Conservation (phyloP, 441 rosid genomes). For the Gossypium schwendimanii region DNA sequence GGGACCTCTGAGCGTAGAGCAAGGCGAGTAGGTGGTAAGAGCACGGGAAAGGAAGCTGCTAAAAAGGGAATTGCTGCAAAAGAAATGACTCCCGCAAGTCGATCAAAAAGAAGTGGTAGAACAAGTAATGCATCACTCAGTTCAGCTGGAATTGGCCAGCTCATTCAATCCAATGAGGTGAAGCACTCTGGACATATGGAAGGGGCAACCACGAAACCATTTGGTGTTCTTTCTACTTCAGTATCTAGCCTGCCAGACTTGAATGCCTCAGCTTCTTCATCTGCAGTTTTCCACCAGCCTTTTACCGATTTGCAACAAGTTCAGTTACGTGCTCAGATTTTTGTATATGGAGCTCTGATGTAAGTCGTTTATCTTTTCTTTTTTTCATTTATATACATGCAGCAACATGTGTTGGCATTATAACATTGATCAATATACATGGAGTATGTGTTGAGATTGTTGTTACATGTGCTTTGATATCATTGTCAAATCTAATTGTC, state of each 20-base stretch:
- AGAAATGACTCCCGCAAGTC: constrained; percentile 35
- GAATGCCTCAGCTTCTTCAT: constrained; percentile 51
- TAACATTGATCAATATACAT: not conserved
- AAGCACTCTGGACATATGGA: constrained; percentile 45
- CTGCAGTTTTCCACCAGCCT: constrained; percentile 72
- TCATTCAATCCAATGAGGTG: constrained; percentile 48
- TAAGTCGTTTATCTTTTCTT: constrained; percentile 27
- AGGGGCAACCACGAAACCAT: constrained; percentile 35
- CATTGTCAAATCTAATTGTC: not conserved
- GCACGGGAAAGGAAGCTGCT: constrained; percentile 49
- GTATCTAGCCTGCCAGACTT: constrained; percentile 62
- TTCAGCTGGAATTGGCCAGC: constrained; percentile 30
- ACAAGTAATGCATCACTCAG: constrained; percentile 31
- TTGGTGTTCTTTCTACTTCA: constrained; percentile 46
- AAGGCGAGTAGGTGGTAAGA: constrained; percentile 59
- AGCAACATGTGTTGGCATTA: not conserved
- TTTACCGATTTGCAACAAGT: constrained; percentile 96
- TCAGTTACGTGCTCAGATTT: constrained; percentile 96
- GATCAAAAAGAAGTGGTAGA: constrained; percentile 44
- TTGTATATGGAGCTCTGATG: constrained; percentile 98
- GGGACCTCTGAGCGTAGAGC: constrained; percentile 63
- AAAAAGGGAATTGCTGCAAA: constrained; percentile 46
- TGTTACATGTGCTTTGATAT: constrained; percentile 1
- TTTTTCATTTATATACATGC: not conserved
- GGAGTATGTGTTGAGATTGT: not conserved